Evolutionary conservation across 1,284 basidiomycete genomes (phyloP).

Genomic region (Waitea zeae): DNA sequence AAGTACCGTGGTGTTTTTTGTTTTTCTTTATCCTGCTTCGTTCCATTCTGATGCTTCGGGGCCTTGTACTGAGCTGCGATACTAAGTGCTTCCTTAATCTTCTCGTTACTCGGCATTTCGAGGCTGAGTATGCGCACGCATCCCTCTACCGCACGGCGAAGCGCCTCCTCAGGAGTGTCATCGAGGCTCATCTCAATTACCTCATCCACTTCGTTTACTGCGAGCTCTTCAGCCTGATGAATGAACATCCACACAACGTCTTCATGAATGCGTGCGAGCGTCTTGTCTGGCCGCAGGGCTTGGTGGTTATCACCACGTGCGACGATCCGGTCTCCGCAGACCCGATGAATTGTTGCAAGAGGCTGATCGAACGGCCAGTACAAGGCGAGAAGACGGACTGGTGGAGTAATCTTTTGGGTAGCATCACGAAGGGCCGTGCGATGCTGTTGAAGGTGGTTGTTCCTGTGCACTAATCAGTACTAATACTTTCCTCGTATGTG

Average conservation of each 20-base stretch:
- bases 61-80: slow-evolving; percentile 34
- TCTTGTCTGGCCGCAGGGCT: slow-evolving; percentile 45
- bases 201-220: slow-evolving; percentile 41
- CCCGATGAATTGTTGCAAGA: slow-evolving; percentile 39
- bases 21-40: slow-evolving; percentile 22
- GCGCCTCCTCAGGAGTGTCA: slow-evolving; percentile 33
- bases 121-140: slow-evolving; percentile 32
- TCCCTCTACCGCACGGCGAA: slow-evolving; percentile 43
- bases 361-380: slow-evolving; percentile 56
- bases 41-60: slow-evolving; percentile 15
- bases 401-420: slow-evolving; percentile 20
- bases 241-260: slow-evolving; percentile 73
- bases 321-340: slow-evolving; percentile 63
- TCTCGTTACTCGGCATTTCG: slow-evolving; percentile 32
- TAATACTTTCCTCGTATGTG: slow-evolving; percentile 2
- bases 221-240: slow-evolving; percentile 44
- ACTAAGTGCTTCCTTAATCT: slow-evolving; percentile 42
- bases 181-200: slow-evolving; percentile 49
- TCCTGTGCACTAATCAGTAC: slow-evolving; percentile 26
- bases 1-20: slow-evolving; percentile 46
- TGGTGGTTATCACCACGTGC: slow-evolving; percentile 76
- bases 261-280: slow-evolving; percentile 48
- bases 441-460: slow-evolving; percentile 76
- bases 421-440: slow-evolving; percentile 50
- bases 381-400: slow-evolving; percentile 61